Evolutionary conservation across 2,329 filamentous ascomycete species (phyloP), one percentile per base, ranked within the genome.

Genomic region (Fusarium sambucinum): DNA sequence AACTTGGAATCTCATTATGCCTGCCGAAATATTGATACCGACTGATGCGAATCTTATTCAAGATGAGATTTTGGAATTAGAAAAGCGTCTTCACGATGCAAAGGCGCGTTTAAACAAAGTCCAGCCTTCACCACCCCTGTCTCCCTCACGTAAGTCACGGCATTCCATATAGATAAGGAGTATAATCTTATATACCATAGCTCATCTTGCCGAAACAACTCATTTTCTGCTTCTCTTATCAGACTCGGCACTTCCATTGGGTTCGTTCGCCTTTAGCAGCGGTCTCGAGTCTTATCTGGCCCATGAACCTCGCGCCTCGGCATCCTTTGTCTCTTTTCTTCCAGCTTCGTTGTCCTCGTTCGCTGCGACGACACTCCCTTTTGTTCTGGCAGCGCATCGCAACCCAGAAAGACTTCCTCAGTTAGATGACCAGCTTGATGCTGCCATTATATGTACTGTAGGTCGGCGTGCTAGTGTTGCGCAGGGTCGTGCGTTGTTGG

Each of bases 251-350:
- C 87, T 96, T 4, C 92, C 92, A 1, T 84, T 96, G 1, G 92
- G 92, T 59, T 93, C 92, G n/a, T 96, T 96, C 80, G 92, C 92
- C 73, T 96, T 95, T 82, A 92, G 89, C 82, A 91, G 88, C 71
- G 92, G 92, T 5, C 86, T 96, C 17, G 92, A 96, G 80, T 95
- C 92, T 40, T 95, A 91, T 77, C 87, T 94, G 19, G 90, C 90
- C 5, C 92, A 96, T 81, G 83, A 83, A 70, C 56, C 68, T 4
- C 77, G 77, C 8, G 77, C 77, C 40, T 64, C 77, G 19, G 75
- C 80, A 21, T 77, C 81, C 23, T 91, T 93, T 78, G 76, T 86
- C 42, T 79, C 82, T 45, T 96, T 96, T 80, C 85, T 96, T 17
- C 84, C 86, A 13, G 82, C 92, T 23, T 93, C 92, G 5, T 80